Evolutionary conservation across 257 asterid genomes (phyloP).

Genomic region (Anisodus acutangulus): DNA sequence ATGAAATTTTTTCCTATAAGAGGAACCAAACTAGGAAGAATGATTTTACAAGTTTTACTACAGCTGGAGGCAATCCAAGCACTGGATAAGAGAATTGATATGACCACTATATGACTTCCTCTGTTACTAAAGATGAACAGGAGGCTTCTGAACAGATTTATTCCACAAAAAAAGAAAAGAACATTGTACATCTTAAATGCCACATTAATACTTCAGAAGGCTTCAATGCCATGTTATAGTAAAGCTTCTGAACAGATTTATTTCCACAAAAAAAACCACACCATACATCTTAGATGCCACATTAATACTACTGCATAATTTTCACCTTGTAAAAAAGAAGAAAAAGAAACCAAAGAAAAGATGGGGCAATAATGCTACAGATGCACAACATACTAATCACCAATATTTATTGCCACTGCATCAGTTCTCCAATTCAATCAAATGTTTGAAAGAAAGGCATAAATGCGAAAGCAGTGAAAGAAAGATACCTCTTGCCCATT

Average conservation of each 20-base stretch:
- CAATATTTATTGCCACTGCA: not conserved
- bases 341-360: not conserved
- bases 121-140: not conserved
- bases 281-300: not conserved
- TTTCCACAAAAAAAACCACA: not conserved
- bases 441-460: not conserved
- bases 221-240: not conserved
- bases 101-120: not conserved
- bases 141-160: no score
- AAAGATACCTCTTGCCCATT: not conserved
- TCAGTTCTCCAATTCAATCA: slow-evolving; percentile 11
- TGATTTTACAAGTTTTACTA: not conserved
- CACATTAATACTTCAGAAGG: not conserved
- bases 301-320: not conserved
- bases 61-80: slow-evolving; percentile 22
- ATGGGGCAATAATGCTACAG: not conserved
- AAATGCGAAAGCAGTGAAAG: not conserved
- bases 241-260: not conserved
- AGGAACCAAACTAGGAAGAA: not conserved
- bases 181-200: no score
- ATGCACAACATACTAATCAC: not conserved
- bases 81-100: not conserved
- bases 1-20: not conserved
- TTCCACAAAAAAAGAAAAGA: no score
- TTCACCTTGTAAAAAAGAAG: not conserved